Base-by-base conservation (phyloP, 2,329 filamentous ascomycete species). In the Colletotrichum sp. region DNA sequence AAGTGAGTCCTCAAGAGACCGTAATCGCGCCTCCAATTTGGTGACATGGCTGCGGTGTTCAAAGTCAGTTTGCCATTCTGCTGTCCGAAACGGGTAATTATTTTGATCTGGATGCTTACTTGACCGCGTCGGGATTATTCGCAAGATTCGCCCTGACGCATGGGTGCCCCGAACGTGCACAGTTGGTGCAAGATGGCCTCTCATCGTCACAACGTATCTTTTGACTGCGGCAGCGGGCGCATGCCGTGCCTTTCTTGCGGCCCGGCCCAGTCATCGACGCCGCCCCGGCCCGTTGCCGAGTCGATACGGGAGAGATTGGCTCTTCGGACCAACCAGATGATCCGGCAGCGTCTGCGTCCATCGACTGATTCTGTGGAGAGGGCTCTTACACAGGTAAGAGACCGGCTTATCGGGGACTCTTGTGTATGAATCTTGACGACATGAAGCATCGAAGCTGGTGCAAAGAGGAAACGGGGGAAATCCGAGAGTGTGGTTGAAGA, bases 161-260 rank as follows among this genome's bases (percentile, higher is more conserved):
- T 6, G 79, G 72, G 16, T 81, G 81, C 6, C 80, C 79, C n/a
- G 78, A 79, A 63, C 82, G 80, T 44, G 80, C 78, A 52, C 82
- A 84, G 70, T 81, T 82, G 59, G 77, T 77, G 71, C 82, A 84
- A 8, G 82, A 80, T 28, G 81, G 81, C 24, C 75, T 75, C 24
- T 81, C 81, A 49, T 66, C 63, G 63, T 84, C 82, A 67, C 82
- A 84, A 10, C 82, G 80, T 62, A 82, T 83, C 77, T 84, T 84
- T 76, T 83, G 81, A 18, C 79, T 82, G 8, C 82, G 80, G 68
- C 82, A 83, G 24, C 82, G 79, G 57, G 80, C 78, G 69, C 82
- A 83, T 55, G 82, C 82, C 9, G 82, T 84, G 8, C 83, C 82
- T 68, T 84, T 84, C 76, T 81, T 66, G 63, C 63, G 63, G 63